Conservation (phyloP, 768 basidiomycete species). For the Mycena amicta region DNA sequence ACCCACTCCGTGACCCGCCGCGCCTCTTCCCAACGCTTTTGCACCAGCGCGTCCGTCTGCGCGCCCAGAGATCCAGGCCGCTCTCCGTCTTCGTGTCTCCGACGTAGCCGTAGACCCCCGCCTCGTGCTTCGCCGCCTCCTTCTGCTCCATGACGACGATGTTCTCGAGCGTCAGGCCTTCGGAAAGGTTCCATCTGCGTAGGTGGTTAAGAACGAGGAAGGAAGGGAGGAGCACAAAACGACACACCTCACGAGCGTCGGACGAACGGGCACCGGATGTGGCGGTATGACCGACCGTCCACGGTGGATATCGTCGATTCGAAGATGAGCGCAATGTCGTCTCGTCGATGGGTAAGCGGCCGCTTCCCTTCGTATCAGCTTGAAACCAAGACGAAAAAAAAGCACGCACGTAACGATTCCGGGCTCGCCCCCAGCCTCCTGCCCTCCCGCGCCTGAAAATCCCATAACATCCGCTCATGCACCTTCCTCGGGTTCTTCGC, state of each 20-base stretch:
- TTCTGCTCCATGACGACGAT: slow-evolving; percentile 79
- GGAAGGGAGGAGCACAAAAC: neutral
- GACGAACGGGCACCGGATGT: slow-evolving; percentile 68
- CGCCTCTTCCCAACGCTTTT: slow-evolving; percentile 61
- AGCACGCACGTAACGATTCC: slow-evolving; percentile 43
- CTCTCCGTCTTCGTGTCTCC: slow-evolving; percentile 24
- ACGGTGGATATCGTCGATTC: slow-evolving; percentile 86
- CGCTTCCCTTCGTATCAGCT: slow-evolving; percentile 29
- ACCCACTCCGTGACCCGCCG: slow-evolving; percentile 58
- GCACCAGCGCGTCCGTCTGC: slow-evolving; percentile 73
- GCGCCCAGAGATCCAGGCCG: slow-evolving; percentile 53
- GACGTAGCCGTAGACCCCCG: slow-evolving; percentile 37
- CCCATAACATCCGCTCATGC: slow-evolving; percentile 77
- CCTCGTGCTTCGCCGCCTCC: slow-evolving; percentile 71
- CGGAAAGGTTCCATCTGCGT: slow-evolving; percentile 57
- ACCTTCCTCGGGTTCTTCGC: slow-evolving; percentile 85
- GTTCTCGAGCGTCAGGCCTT: slow-evolving; percentile 72
- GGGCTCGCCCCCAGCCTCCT: slow-evolving; percentile 53
- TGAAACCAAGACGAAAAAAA: neutral
- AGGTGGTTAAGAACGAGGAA: neutral
- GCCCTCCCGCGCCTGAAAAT: slow-evolving; percentile 72
- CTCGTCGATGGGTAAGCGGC: slow-evolving; percentile 77
- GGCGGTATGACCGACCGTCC: slow-evolving; percentile 82
- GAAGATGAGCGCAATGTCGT: slow-evolving; percentile 81
- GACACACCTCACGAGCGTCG: slow-evolving; percentile 60